These are phyloP conservation scores for Leptographium wingfieldii DNA, from an alignment of 2,329 filamentous ascomycete genomes.

Conservation along the genomic window DNA sequence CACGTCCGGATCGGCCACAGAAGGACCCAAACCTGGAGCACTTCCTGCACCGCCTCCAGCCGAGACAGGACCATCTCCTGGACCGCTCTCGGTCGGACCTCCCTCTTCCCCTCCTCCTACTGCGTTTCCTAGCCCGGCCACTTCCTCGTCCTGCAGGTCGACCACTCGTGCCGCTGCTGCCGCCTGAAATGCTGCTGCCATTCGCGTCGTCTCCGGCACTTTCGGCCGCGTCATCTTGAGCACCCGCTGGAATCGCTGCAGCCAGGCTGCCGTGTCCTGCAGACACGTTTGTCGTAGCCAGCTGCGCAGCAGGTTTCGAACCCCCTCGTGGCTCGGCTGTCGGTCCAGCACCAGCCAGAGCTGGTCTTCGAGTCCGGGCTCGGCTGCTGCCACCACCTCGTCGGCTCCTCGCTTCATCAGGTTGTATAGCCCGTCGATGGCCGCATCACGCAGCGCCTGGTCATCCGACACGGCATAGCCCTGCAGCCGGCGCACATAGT, in stretches of 20 bases:
- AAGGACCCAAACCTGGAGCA: no score
- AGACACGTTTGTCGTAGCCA: conserved; percentile 89
- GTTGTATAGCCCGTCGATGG: conserved; percentile 81
- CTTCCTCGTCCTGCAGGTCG: conserved; percentile 93
- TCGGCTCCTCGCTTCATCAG: conserved; percentile 87
- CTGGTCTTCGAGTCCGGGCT: conserved; percentile 73
- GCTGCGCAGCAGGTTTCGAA: conserved; percentile 79
- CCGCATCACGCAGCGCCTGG: conserved; percentile 60
- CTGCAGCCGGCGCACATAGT: conserved; percentile 76
- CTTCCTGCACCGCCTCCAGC: no score
- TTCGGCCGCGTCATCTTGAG: conserved; percentile 76
- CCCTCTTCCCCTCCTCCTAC: conserved; percentile 40
- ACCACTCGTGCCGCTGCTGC: conserved; percentile 34
- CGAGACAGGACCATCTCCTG: conserved; percentile 19
- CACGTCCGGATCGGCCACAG: conserved; percentile 37
- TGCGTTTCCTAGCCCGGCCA: conserved; percentile 71
- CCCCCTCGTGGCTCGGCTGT: conserved; percentile 59
- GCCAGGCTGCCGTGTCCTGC: conserved; percentile 69
- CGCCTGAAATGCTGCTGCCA: conserved; percentile 12
- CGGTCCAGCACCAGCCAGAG: conserved; percentile 83
- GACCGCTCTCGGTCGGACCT: no score
- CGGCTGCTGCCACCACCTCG: conserved; percentile 65
- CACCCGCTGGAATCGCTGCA: conserved; percentile 76
- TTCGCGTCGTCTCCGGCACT: conserved; percentile 35
- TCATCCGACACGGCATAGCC: conserved; percentile 60